Base-by-base conservation (phyloP, 176 grass and related monocot species). In the Carex myosuroides region DNA sequence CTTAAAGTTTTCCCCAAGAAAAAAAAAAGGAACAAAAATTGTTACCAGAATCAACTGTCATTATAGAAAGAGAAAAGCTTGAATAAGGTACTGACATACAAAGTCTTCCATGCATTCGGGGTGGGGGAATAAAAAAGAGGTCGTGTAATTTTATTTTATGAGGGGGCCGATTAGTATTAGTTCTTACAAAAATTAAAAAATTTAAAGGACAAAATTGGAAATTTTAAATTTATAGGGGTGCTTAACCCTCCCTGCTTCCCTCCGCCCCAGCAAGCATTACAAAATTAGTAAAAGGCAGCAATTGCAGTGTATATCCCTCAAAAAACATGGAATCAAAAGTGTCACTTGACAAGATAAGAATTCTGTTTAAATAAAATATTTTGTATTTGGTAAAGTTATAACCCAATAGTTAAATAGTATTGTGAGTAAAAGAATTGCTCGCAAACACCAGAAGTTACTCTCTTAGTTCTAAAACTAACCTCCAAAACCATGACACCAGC, bases 401-500 rank as follows among this genome's bases (percentile, higher is more conserved):
- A 32, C 22, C 9, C 48, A 16, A 76, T 42, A 46, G 8, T 70
- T 42, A 12, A 42, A 21, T 76, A 73, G 69, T 24, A 24, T 13
- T 48, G 41, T 42, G 37, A 22, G 21, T 55, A 76, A 55, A 30
- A 30, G 44, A 54, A 26, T 54, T 29, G 44, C 4, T 76, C 29
- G 8, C 71, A 29, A 76, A 54, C 44, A 24, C 4, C 67, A 48
- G 6, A 48, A 66, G 13, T 82, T 67, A 82, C 24, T 53, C 39
- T 76, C 18, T 53, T 39, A 52, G 3, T 76, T 83, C 41, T 75
- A 17, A 20, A 48, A 89, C 91, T 95, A 83, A 98, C 95, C 95
- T 98, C 95, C 68, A 95, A 86, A 82, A 98, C 91, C 95, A 98
- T 91, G 69, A 98, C 79, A 17, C 95, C 92, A 83, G 89, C 92